phyloP scores from a whole-genome alignment of 2,329 filamentous ascomycete species.

The Colletotrichum tropicale region DNA sequence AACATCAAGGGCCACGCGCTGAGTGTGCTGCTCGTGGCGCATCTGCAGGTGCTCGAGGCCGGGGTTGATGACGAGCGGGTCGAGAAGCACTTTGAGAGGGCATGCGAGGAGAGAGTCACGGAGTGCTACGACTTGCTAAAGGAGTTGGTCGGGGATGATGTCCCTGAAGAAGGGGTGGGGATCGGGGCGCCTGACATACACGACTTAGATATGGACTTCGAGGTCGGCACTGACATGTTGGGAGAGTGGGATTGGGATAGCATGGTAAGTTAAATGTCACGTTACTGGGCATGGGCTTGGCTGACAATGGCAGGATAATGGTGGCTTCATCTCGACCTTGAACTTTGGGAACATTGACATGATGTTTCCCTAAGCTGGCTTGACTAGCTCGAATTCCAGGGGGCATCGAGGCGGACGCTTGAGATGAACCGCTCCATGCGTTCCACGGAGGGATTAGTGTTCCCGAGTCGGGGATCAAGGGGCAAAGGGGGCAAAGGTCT shows the following conservation, averaged over 20 bases:
- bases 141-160: conserved; percentile 31
- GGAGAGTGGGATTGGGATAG: conserved; percentile 32
- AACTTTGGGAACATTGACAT: not conserved
- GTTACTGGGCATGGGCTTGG: conserved; percentile 13
- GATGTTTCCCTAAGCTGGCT: not conserved
- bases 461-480: not conserved
- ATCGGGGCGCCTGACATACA: not conserved
- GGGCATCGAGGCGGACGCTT: not conserved
- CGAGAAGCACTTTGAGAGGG: conserved; percentile 33
- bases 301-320: conserved; percentile 22
- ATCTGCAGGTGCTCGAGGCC: conserved; percentile 37
- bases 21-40: conserved; percentile 36
- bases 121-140: conserved; percentile 36
- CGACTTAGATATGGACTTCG: conserved; percentile 15
- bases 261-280: conserved; percentile 34
- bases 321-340: not conserved
- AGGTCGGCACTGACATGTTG: conserved; percentile 22
- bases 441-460: not conserved
- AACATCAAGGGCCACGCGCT: conserved; percentile 44
- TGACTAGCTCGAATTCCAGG: not conserved
- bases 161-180: not conserved
- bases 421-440: not conserved
- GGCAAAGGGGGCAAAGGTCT: not conserved
- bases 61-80: conserved; percentile 32
- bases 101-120: conserved; percentile 27